Base-by-base conservation (phyloP, 768 basidiomycete species). In the Auriscalpium microsporum region DNA sequence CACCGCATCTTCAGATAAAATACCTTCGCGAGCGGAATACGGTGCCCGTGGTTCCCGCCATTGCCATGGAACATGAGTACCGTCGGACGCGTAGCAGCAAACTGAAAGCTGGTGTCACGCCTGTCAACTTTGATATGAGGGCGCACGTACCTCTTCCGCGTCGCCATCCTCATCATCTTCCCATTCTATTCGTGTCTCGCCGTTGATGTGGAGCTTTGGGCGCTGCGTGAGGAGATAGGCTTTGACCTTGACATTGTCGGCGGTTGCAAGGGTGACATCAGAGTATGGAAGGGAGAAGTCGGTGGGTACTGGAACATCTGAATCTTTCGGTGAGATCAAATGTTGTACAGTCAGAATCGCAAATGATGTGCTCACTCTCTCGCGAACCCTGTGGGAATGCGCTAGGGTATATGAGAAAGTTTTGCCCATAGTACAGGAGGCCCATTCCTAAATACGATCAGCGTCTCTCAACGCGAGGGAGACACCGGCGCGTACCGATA, bases 31-130 rank as follows among this genome's bases (percentile, higher is more conserved):
- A 96, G 73, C 2, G 94, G 95, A 65, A 97, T 79, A 23, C 95
- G 80, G 65, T 98, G 95, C 1, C 95, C 94, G 40, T 83, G 75
- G 61, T 91, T 92, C 13, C 89, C 89, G 0, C 83, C 88, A 63
- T 90, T 90, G 8, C 95, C 95, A 62, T 97, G 94, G 54, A 96
- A 92, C 83, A 97, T 90, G 50, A 98, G 69, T 2, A 98, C 76
- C 0, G 93, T 96, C 1, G 95, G 95, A 14, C 93, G 76, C 45
- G 67, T 68, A 0, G 73, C 65, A 14, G 75, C 72, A 57, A 75
- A 76, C 77, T 77, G 48, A 3, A 23, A n/a, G 37, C 44, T 17
- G 33, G 17, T 42, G 44, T 28, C 28, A 28, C 28, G 28, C 28
- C 5, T 28, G 28, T 28, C 28, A 28, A 4, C 28, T 28, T 10